phyloP scores from a whole-genome alignment of 495 filamentous ascomycete species.

The Penicillium canescens region DNA sequence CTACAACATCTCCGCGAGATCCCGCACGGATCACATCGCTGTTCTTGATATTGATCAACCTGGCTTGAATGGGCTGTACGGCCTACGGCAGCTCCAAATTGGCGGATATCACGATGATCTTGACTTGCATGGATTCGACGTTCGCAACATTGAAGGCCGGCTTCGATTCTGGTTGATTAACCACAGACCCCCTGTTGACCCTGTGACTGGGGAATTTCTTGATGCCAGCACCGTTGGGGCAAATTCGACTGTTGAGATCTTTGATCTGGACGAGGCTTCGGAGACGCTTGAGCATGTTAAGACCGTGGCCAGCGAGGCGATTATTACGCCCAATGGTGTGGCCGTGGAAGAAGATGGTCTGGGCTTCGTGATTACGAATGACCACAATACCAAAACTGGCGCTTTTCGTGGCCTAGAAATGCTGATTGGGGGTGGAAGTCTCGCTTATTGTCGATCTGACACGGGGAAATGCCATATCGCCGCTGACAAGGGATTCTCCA shows the following conservation, averaged over 20 bases:
- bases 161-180: conserved; percentile 41
- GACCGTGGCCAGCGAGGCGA: conserved; percentile 26
- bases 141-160: conserved; percentile 9
- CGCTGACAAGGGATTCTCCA: conserved; percentile 12
- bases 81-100: conserved; percentile 19
- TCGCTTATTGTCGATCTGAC: conserved; percentile 18
- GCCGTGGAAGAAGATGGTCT: conserved; percentile 26
- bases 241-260: conserved; percentile 40
- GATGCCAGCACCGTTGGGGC: conserved; percentile 17
- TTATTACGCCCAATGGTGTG: conserved; percentile 37
- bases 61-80: conserved; percentile 20
- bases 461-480: conserved; percentile 30
- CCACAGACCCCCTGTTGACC: conserved; percentile 37
- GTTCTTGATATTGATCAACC: conserved; percentile 34
- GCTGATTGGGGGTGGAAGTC: conserved; percentile 12
- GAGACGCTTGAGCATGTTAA: conserved; percentile 26
- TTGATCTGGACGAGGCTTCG: conserved; percentile 19
- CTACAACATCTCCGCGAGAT: conserved; percentile 18
- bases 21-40: conserved; percentile 30
- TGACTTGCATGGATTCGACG: conserved; percentile 35
- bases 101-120: conserved; percentile 25
- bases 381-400: conserved; percentile 32
- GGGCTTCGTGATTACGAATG: conserved; percentile 34
- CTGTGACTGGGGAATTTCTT: conserved; percentile 26
- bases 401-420: conserved; percentile 17